These are phyloP conservation scores for Talaromyces funiculosus DNA, from an alignment of 2,329 filamentous ascomycete species.

Conservation along the genomic window DNA sequence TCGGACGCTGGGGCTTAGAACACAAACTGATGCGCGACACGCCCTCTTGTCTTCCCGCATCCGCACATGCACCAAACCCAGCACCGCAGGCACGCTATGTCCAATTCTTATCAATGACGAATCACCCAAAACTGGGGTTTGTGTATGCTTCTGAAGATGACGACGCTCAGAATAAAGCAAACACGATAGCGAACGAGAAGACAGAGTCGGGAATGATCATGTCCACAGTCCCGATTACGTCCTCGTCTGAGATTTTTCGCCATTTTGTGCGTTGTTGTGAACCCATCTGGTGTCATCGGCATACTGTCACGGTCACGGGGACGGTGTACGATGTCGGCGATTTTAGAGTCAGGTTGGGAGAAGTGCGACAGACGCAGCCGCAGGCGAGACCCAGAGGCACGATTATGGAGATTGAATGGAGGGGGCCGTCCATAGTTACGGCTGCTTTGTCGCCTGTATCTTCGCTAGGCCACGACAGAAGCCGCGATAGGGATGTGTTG, in stretches of 20 bases:
- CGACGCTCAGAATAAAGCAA: not conserved
- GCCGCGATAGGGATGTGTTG: not conserved
- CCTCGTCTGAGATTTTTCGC: conserved; percentile 32
- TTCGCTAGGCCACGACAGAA: not conserved
- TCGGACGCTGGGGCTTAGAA: conserved; percentile 37
- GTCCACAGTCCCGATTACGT: conserved; percentile 33
- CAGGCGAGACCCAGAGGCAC: conserved; percentile 34
- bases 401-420: conserved; percentile 42
- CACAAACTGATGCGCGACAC: conserved; percentile 42
- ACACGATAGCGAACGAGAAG: not conserved
- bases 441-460: conserved; percentile 17
- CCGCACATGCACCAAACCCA: conserved; percentile 25
- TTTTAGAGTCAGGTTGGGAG: conserved; percentile 39
- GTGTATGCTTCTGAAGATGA: conserved; percentile 35
- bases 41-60: conserved; percentile 33
- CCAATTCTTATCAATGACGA: conserved; percentile 39
- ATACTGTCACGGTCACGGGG: conserved; percentile 31
- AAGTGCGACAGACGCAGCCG: conserved; percentile 38
- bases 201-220: conserved; percentile 29
- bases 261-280: conserved; percentile 39
- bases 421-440: conserved; percentile 31
- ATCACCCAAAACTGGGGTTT: conserved; percentile 36
- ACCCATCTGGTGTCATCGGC: conserved; percentile 39
- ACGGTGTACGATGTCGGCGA: conserved; percentile 41
- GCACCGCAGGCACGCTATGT: conserved; percentile 33